These are phyloP conservation scores for Drosera capensis DNA, from an alignment of 148 eudicot genomes.

Conservation along the genomic window DNA sequence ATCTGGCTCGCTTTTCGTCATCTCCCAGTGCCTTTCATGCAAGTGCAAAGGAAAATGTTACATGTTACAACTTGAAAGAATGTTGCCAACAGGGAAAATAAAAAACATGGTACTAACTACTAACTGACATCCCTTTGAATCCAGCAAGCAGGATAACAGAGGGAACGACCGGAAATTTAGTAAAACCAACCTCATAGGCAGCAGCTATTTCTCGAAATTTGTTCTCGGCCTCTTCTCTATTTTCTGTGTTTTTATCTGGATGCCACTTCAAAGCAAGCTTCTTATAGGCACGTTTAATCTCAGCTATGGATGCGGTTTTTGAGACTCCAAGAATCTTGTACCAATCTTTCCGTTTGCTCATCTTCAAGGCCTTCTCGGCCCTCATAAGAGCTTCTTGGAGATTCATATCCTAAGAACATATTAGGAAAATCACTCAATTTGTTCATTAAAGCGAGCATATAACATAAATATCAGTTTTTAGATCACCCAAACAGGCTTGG, in stretches of 20 bases:
- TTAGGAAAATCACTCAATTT: too few relatives aligned
- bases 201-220: conserved; percentile 89
- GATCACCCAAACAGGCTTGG: too few relatives aligned
- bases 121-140: too few relatives aligned
- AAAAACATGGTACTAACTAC: too few relatives aligned
- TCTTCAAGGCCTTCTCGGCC: conserved; percentile 74
- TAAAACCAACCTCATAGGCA: conserved; percentile 70
- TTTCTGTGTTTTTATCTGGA: conserved; percentile 85
- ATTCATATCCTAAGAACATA: conserved; percentile 43
- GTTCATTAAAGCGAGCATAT: too few relatives aligned
- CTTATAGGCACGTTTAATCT: conserved; percentile 79
- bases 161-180: not conserved
- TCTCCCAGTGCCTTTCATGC: conserved; percentile 84
- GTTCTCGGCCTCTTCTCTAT: conserved; percentile 86
- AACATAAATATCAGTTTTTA: too few relatives aligned
- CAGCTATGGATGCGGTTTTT: conserved; percentile 54
- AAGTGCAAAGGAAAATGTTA: too few relatives aligned
- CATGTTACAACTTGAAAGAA: too few relatives aligned
- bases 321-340: conserved; percentile 87
- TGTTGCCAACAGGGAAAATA: not conserved
- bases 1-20: conserved; percentile 77
- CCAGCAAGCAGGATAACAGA: not conserved
- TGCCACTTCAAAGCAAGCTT: conserved; percentile 94
- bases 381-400: conserved; percentile 52
- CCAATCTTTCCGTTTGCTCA: conserved; percentile 97